Base-by-base conservation (phyloP, 495 filamentous ascomycete genomes). In the Rusavskia elegans region DNA sequence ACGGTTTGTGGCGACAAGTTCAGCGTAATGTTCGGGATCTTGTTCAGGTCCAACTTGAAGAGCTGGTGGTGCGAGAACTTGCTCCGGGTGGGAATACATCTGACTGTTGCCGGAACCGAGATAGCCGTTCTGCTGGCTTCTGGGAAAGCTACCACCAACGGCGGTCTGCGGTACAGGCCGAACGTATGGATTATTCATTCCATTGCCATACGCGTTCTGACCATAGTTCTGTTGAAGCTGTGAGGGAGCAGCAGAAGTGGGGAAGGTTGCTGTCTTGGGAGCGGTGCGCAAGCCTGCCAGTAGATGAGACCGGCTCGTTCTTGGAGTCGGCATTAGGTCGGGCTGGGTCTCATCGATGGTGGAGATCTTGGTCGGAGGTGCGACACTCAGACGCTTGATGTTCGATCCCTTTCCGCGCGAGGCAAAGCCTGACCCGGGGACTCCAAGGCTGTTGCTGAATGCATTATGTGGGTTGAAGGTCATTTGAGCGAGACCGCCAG, bases 401-500 rank as follows among this genome's bases (percentile, higher is more conserved):
- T 83, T 81, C 57, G 84, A 74, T 58, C 84, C 86, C 62, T 82
- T 84, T 52, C 84, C 81, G 48, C 88, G 82, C 49, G 88, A 89
- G 49, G 86, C 87, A 63, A 94, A 84, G 55, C 85, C 84, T 56
- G 84, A 82, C 56, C 76, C 69, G 17, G 87, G 82, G 65, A 84
- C 79, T 53, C 82, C 84, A 61, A 92, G 70, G 64, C 79, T 80
- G 70, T 77, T 75, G 66, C 77, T 75, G 63, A 78, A 72, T 59
- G 72, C 83, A 66, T 76, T 77, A 42, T 62, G 55, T n/a, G 57
- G 50, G 71, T 85, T 83, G 77, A 90, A 93, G 68, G 87, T 84
- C 93, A 98, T 97, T 76, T 95, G 92, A 89, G 90, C 84, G 76
- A 95, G 87, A 89, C 89, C 88, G 78, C 89, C 92, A 78, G 89